Evolutionary conservation across 2,329 filamentous ascomycete genomes (phyloP).

Genomic region (Trichoderma citrinoviride): DNA sequence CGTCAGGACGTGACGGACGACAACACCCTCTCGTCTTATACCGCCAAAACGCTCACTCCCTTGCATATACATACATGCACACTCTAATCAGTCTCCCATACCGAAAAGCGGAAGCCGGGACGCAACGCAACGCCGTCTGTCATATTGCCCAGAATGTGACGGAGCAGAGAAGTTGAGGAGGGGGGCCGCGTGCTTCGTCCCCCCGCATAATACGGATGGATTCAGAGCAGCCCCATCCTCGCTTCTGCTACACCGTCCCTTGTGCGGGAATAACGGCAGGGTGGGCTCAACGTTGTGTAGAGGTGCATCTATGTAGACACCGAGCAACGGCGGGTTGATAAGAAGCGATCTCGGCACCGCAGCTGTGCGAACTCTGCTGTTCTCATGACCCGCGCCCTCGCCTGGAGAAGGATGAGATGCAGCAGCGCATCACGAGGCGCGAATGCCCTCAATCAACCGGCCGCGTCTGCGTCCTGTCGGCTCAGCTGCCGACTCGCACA

Average conservation of each 20-base stretch:
- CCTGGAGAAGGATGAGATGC: neutral
- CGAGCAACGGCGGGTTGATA: neutral
- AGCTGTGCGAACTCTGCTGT: neutral
- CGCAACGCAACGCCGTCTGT: neutral
- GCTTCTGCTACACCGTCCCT: neutral
- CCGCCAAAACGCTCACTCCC: neutral
- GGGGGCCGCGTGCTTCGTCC: neutral
- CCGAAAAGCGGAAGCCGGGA: slow-evolving; percentile 18
- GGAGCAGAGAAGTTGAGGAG: neutral
- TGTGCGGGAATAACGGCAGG: neutral
- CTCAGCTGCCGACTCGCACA: slow-evolving; percentile 4
- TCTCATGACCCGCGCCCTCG: slow-evolving; percentile 14
- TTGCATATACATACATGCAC: neutral
- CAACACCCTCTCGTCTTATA: neutral
- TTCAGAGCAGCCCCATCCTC: neutral
- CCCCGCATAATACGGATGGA: slow-evolving; percentile 4
- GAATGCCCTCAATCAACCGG: neutral
- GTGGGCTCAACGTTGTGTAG: neutral
- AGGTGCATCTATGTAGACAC: no score
- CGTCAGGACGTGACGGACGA: neutral
- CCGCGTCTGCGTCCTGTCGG: slow-evolving; percentile 5
- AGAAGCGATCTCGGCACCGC: neutral
- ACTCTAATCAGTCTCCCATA: neutral
- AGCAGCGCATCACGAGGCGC: slow-evolving; percentile 11
- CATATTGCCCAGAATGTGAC: neutral